Evolutionary conservation across 1,284 basidiomycete genomes (phyloP).

Genomic region (Pseudozyma hubeiensis): DNA sequence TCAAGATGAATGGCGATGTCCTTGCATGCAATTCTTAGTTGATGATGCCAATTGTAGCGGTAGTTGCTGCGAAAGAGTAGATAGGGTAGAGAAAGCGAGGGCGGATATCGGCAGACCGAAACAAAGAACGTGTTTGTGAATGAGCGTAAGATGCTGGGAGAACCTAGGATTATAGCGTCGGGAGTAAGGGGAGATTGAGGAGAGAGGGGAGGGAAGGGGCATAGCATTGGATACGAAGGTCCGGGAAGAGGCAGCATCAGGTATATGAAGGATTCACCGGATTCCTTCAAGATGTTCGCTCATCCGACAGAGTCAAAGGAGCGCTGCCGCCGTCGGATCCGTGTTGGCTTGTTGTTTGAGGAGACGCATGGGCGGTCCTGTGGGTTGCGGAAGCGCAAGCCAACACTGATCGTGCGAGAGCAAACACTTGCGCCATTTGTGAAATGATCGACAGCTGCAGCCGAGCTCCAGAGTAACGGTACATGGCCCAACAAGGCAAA

Average conservation of each 20-base stretch:
- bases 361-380: too few relatives aligned
- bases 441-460: too few relatives aligned
- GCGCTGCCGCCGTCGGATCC: too few relatives aligned
- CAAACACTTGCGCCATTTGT: too few relatives aligned
- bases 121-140: constrained; percentile 11
- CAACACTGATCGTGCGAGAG: too few relatives aligned
- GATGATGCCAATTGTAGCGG: too few relatives aligned
- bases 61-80: not conserved
- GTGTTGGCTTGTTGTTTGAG: too few relatives aligned
- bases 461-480: not conserved
- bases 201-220: not conserved
- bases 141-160: not conserved
- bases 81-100: constrained; percentile 3
- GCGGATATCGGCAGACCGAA: not conserved
- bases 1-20: too few relatives aligned
- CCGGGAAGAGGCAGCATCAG: not conserved
- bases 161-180: not conserved
- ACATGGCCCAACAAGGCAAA: constrained; percentile 14
- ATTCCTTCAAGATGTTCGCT: too few relatives aligned
- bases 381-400: too few relatives aligned
- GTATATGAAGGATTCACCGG: constrained; percentile 10
- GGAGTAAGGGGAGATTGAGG: not conserved
- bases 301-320: too few relatives aligned
- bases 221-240: not conserved
- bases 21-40: too few relatives aligned